These are phyloP conservation scores for Suhomyces kunorum DNA, from an alignment of 1,139 yeast genomes.

Conservation along the genomic window DNA sequence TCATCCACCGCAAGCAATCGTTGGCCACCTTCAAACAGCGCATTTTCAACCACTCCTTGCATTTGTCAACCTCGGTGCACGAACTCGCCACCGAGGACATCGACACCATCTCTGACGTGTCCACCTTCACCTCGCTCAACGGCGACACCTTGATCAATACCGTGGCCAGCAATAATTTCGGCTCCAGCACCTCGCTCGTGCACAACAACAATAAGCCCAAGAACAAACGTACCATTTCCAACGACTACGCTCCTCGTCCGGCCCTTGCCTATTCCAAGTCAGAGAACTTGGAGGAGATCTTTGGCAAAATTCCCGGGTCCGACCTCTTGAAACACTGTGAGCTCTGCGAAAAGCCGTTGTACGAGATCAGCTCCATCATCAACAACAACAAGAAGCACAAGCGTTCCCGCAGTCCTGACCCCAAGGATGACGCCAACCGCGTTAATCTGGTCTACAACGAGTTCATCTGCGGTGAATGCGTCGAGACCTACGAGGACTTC, in stretches of 20 bases:
- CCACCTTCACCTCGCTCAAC: conserved; percentile 17
- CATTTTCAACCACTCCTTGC: conserved; percentile 12
- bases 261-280: conserved; percentile 7
- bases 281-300: conserved; percentile 42
- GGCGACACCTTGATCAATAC: conserved; percentile 14
- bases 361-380: conserved; percentile 57
- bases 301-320: conserved; percentile 44
- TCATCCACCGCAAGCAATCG: conserved; percentile 34
- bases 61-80: conserved; percentile 6
- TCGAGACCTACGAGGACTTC: conserved; percentile 56
- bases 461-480: conserved; percentile 66
- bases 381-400: conserved; percentile 24
- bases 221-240: conserved; percentile 19
- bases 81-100: conserved; percentile 11
- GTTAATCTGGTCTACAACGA: conserved; percentile 39
- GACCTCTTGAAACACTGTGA: conserved; percentile 57
- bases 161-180: conserved; percentile 5
- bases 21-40: conserved; percentile 43
- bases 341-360: conserved; percentile 65
- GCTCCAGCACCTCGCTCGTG: conserved; percentile 5
- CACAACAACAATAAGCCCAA: conserved; percentile 12
- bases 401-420: conserved; percentile 5
- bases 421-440: conserved; percentile 5
- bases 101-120: conserved; percentile 17
- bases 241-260: conserved; percentile 12